phyloP scores from a whole-genome alignment of 148 eudicot genomes.

The Pouteria glomerata region DNA sequence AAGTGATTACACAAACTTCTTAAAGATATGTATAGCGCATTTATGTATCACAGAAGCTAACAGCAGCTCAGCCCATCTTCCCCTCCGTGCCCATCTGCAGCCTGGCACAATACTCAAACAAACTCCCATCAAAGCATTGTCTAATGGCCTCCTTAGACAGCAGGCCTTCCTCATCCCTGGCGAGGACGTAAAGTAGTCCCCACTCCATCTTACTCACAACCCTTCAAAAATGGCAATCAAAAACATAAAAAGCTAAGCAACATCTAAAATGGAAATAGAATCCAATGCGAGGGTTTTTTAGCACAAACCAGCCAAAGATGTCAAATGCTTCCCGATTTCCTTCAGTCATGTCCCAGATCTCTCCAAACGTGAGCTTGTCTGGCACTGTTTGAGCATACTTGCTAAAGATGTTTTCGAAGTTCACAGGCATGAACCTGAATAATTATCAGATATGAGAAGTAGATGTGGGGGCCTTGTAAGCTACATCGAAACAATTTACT shows the following conservation, averaged over 20 bases:
- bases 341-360: constrained; percentile 84
- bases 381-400: constrained; percentile 69
- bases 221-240: constrained; percentile 27
- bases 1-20: neutral
- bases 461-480: neutral
- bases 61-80: constrained; percentile 24
- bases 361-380: constrained; percentile 60
- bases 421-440: constrained; percentile 47
- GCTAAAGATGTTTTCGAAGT: constrained; percentile 56
- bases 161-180: constrained; percentile 58
- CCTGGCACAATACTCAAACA: constrained; percentile 63
- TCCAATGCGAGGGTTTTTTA: neutral
- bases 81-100: constrained; percentile 34
- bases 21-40: neutral
- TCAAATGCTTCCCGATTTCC: constrained; percentile 59
- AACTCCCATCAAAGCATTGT: constrained; percentile 61
- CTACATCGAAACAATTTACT: neutral
- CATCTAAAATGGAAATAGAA: neutral
- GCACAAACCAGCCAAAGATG: constrained; percentile 40
- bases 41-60: neutral
- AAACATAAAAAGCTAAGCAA: neutral
- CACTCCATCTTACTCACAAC: constrained; percentile 48
- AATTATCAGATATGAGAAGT: neutral
- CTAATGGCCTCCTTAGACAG: constrained; percentile 64
- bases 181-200: constrained; percentile 49